Base-by-base conservation (phyloP, 768 basidiomycete genomes). In the Kwoniella bestiolae region DNA sequence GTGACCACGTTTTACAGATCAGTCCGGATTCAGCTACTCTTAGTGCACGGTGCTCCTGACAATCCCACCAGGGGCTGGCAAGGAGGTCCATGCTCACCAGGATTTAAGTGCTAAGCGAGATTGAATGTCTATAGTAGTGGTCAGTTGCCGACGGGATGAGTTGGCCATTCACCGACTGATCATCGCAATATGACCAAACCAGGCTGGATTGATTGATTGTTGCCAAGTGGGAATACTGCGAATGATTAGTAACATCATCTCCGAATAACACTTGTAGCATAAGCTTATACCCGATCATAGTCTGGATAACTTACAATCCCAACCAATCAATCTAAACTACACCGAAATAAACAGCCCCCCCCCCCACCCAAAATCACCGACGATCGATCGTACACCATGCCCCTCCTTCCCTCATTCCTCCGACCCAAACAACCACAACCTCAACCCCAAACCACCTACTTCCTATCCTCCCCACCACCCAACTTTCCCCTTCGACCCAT, bases 311-410 rank as follows among this genome's bases (percentile, higher is more conserved):
- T 41, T 41, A 14, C 38, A 41, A 41, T 41, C 38, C 5, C 38
- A 12, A 35, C 34, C 46, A 47, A n/a, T n/a, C 46, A 50, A 23
- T 11, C 47, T 11, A 50, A 28, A 28, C 26, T 21, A 50, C 23
- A n/a, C 12, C 21, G 21, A 50, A 12, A 65, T 71, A n/a, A n/a
- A n/a, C n/a, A n/a, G n/a, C n/a, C n/a, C n/a, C n/a, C n/a, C n/a
- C n/a, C n/a, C n/a, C n/a, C n/a, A n/a, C n/a, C n/a, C n/a, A 28
- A 14, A 5, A 25, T 28, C 51, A 28, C 7, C 31, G 51, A 28
- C 16, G 6, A n/a, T n/a, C n/a, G n/a, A n/a, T n/a, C n/a, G n/a
- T 3, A 32, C 28, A 69, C n/a, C 21, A 65, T 71, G 63, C 69
- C 69, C 5, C 51, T 23, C 63, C 16, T 71, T 16, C 58, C 63